phyloP scores from a whole-genome alignment of 139 green algal species.

The Volvox reticuliferus region DNA sequence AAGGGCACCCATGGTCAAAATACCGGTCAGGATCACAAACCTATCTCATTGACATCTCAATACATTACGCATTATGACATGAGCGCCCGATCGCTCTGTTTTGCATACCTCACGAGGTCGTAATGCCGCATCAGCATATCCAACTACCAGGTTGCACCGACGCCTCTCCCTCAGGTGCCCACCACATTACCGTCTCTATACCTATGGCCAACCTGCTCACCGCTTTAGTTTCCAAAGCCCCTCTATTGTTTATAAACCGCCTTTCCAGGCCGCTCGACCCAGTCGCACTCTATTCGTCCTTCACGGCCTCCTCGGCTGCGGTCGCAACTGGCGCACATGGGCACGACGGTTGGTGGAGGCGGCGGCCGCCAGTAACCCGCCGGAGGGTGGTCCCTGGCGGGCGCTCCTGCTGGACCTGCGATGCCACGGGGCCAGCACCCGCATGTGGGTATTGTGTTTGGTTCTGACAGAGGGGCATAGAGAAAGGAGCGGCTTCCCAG shows the following conservation, averaged over 20 bases:
- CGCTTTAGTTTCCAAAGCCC: too few species aligned
- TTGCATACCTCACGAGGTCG: too few species aligned
- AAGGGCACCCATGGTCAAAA: not conserved
- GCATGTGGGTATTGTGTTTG: not conserved
- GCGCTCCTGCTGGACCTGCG: slow-evolving; percentile 82
- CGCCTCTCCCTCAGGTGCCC: not conserved
- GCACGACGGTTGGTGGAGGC: slow-evolving; percentile 27
- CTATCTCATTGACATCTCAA: too few species aligned
- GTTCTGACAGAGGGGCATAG: too few species aligned
- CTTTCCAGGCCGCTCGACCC: not conserved
- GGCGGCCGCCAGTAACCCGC: not conserved
- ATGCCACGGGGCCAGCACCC: slow-evolving; percentile 70
- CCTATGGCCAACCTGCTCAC: not conserved
- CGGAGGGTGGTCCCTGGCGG: slow-evolving; percentile 51
- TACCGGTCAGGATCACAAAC: too few species aligned
- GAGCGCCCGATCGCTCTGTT: too few species aligned
- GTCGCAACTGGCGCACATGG: slow-evolving; percentile 65
- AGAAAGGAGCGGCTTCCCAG: too few species aligned
- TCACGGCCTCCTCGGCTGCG: slow-evolving; percentile 68
- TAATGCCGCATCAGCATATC: too few species aligned
- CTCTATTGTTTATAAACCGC: too few species aligned
- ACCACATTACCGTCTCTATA: too few species aligned
- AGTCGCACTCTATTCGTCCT: slow-evolving; percentile 48
- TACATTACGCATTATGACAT: too few species aligned
- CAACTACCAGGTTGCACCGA: too few species aligned